These are phyloP conservation scores for Raffaelea albimanens DNA, from an alignment of 2,329 filamentous ascomycete species.

Conservation along the genomic window DNA sequence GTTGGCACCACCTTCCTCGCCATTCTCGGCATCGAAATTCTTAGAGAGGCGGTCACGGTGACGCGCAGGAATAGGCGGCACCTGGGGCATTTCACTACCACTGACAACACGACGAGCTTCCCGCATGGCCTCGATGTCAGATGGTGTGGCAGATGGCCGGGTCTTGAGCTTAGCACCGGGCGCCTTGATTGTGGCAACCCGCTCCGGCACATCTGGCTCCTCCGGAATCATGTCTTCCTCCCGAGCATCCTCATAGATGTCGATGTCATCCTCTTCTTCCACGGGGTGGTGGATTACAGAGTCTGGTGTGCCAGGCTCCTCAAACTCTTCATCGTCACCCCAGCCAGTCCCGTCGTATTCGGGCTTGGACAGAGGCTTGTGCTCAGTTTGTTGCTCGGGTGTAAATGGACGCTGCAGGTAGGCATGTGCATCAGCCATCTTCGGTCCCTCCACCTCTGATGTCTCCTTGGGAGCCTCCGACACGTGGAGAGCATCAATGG, in stretches of 20 bases:
- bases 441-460: slow-evolving; percentile 21
- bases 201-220: slow-evolving; percentile 65
- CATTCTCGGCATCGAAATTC: slow-evolving; percentile 28
- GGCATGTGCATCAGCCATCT: slow-evolving; percentile 26
- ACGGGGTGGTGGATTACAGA: slow-evolving; percentile 80
- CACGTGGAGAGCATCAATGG: slow-evolving; percentile 7
- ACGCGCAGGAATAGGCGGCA: slow-evolving; percentile 53
- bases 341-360: slow-evolving; percentile 56
- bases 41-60: slow-evolving; percentile 47
- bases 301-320: slow-evolving; percentile 66
- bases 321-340: slow-evolving; percentile 46
- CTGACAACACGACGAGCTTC: slow-evolving; percentile 80
- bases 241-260: slow-evolving; percentile 17
- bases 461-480: slow-evolving; percentile 20
- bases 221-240: slow-evolving; percentile 21
- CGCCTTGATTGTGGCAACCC: slow-evolving; percentile 79
- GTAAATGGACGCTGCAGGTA: slow-evolving; percentile 35
- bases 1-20: slow-evolving; percentile 22
- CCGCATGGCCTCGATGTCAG: slow-evolving; percentile 76
- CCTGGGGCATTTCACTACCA: slow-evolving; percentile 49
- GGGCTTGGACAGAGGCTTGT: slow-evolving; percentile 41
- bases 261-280: slow-evolving; percentile 23
- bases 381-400: slow-evolving; percentile 38
- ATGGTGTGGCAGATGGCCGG: slow-evolving; percentile 75
- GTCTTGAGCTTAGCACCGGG: slow-evolving; percentile 82